Conservation (phyloP, 768 basidiomycete genomes). For the Cystofilobasidium bisporidii region DNA sequence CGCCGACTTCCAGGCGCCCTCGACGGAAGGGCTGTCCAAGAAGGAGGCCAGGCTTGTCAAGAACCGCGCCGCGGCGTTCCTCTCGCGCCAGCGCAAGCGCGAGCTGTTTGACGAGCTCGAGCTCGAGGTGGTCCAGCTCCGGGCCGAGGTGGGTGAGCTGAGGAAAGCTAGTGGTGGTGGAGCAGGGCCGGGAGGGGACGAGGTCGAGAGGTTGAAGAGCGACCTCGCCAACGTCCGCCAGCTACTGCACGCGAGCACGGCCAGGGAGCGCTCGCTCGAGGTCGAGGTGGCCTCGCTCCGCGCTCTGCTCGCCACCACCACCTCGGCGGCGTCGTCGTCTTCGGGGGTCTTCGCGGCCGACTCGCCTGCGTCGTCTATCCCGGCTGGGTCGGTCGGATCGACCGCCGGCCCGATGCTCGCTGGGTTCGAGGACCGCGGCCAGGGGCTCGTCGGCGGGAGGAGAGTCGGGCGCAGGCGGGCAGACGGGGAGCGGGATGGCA, state of each 20-base stretch:
- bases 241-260: slow-evolving; percentile 18
- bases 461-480: background rate
- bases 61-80: slow-evolving; percentile 84
- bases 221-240: slow-evolving; percentile 17
- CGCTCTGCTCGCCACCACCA: slow-evolving; percentile 2
- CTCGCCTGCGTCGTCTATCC: background rate
- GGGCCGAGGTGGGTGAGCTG: slow-evolving; percentile 17
- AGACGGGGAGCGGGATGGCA: slow-evolving; percentile 24
- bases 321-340: too few species aligned
- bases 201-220: slow-evolving; percentile 8
- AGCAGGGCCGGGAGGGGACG: background rate
- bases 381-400: background rate
- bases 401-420: slow-evolving; percentile 14
- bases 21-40: slow-evolving; percentile 77
- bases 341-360: background rate
- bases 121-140: slow-evolving; percentile 49
- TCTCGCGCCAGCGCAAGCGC: slow-evolving; percentile 74
- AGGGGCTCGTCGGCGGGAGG: background rate
- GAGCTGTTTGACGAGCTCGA: slow-evolving; percentile 90
- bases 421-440: background rate
- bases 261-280: slow-evolving; percentile 22
- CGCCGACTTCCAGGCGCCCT: slow-evolving; percentile 61
- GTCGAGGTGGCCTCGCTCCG: slow-evolving; percentile 24
- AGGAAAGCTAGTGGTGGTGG: background rate
- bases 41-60: slow-evolving; percentile 84